These are phyloP conservation scores for Irineochytrium annulatum DNA, from an alignment of 192 early-diverging fungal species.

Conservation along the genomic window DNA sequence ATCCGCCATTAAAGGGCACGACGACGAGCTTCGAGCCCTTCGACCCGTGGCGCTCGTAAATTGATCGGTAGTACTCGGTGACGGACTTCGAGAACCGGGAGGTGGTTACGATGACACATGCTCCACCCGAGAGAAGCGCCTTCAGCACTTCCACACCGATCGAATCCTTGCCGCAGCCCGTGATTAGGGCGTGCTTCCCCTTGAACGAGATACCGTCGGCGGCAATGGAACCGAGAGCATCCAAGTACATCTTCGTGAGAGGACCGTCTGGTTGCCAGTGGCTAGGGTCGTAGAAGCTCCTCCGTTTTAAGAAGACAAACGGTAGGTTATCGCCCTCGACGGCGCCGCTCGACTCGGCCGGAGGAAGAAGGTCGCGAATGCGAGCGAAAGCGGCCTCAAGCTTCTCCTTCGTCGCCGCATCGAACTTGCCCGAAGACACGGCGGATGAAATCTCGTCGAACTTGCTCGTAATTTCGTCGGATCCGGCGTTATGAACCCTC, in stretches of 20 bases:
- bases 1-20: constrained; percentile 93
- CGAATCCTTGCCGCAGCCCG: constrained; percentile 84
- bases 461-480: constrained; percentile 60
- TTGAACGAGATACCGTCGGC: constrained; percentile 80
- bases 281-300: constrained; percentile 53
- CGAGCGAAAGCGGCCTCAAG: constrained; percentile 34
- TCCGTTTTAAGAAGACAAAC: constrained; percentile 48
- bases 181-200: constrained; percentile 80
- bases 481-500: constrained; percentile 16
- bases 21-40: constrained; percentile 79
- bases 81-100: constrained; percentile 77
- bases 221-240: constrained; percentile 76
- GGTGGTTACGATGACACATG: constrained; percentile 85
- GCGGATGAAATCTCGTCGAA: constrained; percentile 41
- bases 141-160: constrained; percentile 83
- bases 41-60: constrained; percentile 87
- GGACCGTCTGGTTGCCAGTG: constrained; percentile 81
- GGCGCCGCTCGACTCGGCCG: constrained; percentile 3
- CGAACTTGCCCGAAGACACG: constrained; percentile 7
- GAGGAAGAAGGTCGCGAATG: constrained; percentile 29
- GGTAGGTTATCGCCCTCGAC: constrained; percentile 31
- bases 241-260: constrained; percentile 75
- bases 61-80: constrained; percentile 79
- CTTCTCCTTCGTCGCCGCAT: constrained; percentile 18
- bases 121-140: constrained; percentile 81